A percentile compares a stretch with the other conserved stretches of the same genome.
Conservation (phyloP, 1,284 basidiomycete species). For the Ceratobasidium sp. region DNA sequence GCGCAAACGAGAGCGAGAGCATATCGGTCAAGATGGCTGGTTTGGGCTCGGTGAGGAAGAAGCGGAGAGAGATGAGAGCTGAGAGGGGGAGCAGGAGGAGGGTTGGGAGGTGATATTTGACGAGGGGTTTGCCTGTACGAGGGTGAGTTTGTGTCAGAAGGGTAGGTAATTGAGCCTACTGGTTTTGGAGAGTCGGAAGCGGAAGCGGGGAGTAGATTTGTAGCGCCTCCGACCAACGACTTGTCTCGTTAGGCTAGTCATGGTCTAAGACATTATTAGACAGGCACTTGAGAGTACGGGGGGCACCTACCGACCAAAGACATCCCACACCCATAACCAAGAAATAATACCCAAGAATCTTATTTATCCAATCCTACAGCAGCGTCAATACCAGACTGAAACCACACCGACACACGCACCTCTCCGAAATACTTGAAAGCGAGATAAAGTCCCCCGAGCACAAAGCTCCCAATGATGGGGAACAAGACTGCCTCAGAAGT, state of each 20-base stretch:
- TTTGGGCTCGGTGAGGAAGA: constrained; percentile 60
- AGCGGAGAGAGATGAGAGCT: constrained; percentile 70
- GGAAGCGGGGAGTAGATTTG: neutral
- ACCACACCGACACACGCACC: constrained; percentile 14
- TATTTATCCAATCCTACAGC: constrained; percentile 44
- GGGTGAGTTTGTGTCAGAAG: constrained; percentile 12
- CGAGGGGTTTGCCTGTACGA: constrained; percentile 48
- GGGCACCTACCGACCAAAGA: constrained; percentile 67
- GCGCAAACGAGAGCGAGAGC: constrained; percentile 83
- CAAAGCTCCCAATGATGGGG: constrained; percentile 73
- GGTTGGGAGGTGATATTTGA: constrained; percentile 55
- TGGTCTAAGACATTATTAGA: constrained; percentile 13
- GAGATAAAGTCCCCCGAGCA: constrained; percentile 70
- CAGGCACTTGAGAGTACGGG: neutral
- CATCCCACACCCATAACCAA: constrained; percentile 66
- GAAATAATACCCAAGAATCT: constrained; percentile 70
- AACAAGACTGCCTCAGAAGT: constrained; percentile 76
- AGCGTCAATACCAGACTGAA: constrained; percentile 38
- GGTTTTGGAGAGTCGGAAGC: neutral
- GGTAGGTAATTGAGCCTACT: neutral
- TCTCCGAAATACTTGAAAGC: constrained; percentile 77
- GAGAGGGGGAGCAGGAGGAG: constrained; percentile 69
- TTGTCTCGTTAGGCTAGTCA: constrained; percentile 40
- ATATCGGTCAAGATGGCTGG: constrained; percentile 81
- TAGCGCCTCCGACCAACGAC: constrained; percentile 34